Evolutionary conservation across 257 asterid genomes (phyloP), one percentile per base, ranked within the genome.

Genomic region (Lavandula angustifolia): DNA sequence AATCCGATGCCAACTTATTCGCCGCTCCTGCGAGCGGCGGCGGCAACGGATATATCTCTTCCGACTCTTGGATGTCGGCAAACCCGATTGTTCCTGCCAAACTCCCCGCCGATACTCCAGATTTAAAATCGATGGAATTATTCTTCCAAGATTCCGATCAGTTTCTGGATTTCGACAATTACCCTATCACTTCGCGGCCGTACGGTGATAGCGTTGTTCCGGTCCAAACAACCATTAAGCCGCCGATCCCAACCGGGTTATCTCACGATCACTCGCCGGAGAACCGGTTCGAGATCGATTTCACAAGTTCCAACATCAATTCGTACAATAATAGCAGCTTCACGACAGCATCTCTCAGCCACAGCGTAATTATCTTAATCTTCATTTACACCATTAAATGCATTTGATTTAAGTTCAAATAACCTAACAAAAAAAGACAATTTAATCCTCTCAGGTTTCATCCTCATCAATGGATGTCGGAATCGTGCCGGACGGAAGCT

Each of bases 401-500:
- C 10, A 31, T 1, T 10, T 17, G 7, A 58, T 38, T 38, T 9
- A 8, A 3, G 1, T 18, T 13, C 2, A 22, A 22, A 11, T 8
- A 4, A 56, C 32, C 22, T 35, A 38, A 47, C 37, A 41, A 48
- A 10, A 43, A 42, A 5, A 53, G 31, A 10, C 17, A 3, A 44
- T 12, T 12, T 3, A 4, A n/a, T 44, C 35, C 4, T 75, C 73
- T 33, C 92, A 92, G 96, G 87, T 92, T 14, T 92, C 96, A 0
- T 92, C 98, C 0, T 80, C 96, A 16, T 86, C 98, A 0, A 29
- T 88, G 80, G 98, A 92, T 9, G 87, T 82, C 0, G 96, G 92
- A 12, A 72, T 91, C 0, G 98, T 91, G 35, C 98, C 98, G 0
- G 98, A 91, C 18, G 92, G 87, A 1, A 81, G 85, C 55, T 72